phyloP scores from a whole-genome alignment of 1,139 yeast species.

The Pichia sp. region DNA sequence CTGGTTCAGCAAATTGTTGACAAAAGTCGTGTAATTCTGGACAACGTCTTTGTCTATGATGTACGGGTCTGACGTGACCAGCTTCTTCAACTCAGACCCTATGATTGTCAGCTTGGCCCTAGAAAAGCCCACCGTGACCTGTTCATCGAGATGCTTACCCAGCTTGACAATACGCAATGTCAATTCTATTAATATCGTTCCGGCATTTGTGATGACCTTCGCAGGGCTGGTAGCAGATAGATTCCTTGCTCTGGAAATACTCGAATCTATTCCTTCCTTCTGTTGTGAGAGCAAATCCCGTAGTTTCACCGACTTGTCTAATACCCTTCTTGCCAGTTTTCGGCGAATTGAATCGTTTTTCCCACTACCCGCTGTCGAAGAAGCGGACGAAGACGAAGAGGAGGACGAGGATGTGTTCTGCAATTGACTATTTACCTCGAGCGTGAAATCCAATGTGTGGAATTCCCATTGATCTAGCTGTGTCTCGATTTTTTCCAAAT shows the following conservation, averaged over 20 bases:
- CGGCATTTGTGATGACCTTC: conserved; percentile 54
- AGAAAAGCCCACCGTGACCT: conserved; percentile 50
- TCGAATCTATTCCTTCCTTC: conserved; percentile 7
- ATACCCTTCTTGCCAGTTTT: conserved; percentile 46
- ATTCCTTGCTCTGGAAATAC: conserved; percentile 39
- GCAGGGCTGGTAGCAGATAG: conserved; percentile 35
- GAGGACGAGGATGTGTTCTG: conserved; percentile 12
- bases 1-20: conserved; percentile 48
- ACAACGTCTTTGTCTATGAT: conserved; percentile 16
- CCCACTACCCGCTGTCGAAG: conserved; percentile 27
- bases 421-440: conserved; percentile 3
- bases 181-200: conserved; percentile 51
- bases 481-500: conserved; percentile 47
- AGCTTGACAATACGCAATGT: conserved; percentile 46
- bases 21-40: conserved; percentile 46
- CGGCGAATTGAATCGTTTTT: conserved; percentile 36
- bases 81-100: conserved; percentile 49
- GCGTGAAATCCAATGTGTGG: conserved; percentile 46
- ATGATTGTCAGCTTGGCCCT: conserved; percentile 53
- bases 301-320: conserved; percentile 35
- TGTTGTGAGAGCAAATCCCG: conserved; percentile 5
- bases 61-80: conserved; percentile 34
- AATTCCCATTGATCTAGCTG: conserved; percentile 54
- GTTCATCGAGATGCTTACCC: conserved; percentile 46
- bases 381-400: too few relatives aligned